Percentiles rank a stretch among this genome's conserved stretches.
Evolutionary conservation across 108 stramenopile species (phyloP).

Genomic region (Skeletonema potamos): DNA sequence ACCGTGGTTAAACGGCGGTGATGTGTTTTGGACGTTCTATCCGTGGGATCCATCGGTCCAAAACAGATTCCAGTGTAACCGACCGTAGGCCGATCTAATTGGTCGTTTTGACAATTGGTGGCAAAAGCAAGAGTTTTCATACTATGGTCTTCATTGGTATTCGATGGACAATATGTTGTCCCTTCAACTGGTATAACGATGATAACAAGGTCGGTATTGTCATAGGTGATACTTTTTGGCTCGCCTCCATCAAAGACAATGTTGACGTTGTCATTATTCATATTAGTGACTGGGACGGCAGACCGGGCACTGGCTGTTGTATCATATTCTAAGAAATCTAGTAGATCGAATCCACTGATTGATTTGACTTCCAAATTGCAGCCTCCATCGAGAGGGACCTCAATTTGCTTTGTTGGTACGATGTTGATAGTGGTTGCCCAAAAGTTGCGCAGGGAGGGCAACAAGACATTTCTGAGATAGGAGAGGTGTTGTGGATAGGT

Average conservation of each 20-base stretch:
- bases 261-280: constrained; percentile 27
- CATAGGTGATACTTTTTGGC: constrained; percentile 9
- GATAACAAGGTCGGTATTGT: constrained; percentile 28
- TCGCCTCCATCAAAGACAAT: neutral
- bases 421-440: constrained; percentile 32
- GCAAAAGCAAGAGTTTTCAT: constrained; percentile 45
- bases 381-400: constrained; percentile 17
- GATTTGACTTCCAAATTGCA: constrained; percentile 22
- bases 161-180: constrained; percentile 15
- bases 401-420: constrained; percentile 24
- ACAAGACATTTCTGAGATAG: constrained; percentile 32
- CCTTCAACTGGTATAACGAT: constrained; percentile 41
- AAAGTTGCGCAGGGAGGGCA: constrained; percentile 32
- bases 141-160: neutral
- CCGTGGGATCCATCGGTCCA: constrained; percentile 32
- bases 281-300: constrained; percentile 13
- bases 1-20: constrained; percentile 26
- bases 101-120: constrained; percentile 40
- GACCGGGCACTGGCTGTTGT: constrained; percentile 14
- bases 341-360: constrained; percentile 14
- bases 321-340: constrained; percentile 21
- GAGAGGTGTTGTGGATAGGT: constrained; percentile 30
- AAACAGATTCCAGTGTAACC: constrained; percentile 42
- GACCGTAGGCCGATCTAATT: constrained; percentile 36
- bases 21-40: constrained; percentile 33